A percentile compares a stretch with the other conserved stretches of the same genome.
Conservation (phyloP, 1,139 yeast species). For the Hansenula sp. region DNA sequence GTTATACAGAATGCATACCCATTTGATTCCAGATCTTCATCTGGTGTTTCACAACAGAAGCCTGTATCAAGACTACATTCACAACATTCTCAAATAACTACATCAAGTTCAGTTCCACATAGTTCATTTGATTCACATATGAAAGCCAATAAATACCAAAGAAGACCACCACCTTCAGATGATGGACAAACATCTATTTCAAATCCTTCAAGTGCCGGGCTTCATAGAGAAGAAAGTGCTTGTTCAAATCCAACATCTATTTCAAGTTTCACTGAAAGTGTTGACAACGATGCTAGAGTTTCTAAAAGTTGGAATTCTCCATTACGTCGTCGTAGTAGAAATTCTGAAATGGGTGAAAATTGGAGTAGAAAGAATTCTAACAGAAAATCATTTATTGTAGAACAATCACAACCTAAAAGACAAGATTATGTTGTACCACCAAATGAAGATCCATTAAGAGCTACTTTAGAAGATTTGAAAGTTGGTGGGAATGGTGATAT, state of each 20-base stretch:
- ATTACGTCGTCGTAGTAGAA: constrained; percentile 26
- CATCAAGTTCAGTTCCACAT: neutral
- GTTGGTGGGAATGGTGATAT: constrained; percentile 61
- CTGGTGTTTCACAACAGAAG: constrained; percentile 10
- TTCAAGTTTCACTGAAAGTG: constrained; percentile 26
- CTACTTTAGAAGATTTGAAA: constrained; percentile 61
- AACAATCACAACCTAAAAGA: constrained; percentile 3
- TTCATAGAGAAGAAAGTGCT: constrained; percentile 22
- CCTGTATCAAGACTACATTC: constrained; percentile 7
- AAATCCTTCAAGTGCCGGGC: constrained; percentile 12
- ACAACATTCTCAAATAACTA: constrained; percentile 2
- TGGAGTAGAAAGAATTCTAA: constrained; percentile 7
- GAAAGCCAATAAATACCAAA: constrained; percentile 9
- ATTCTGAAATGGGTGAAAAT: constrained; percentile 14
- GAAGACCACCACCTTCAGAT: constrained; percentile 31
- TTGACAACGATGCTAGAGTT: constrained; percentile 23
- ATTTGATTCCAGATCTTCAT: constrained; percentile 7
- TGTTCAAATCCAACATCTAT: constrained; percentile 49
- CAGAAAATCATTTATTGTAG: constrained; percentile 20
- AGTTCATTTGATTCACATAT: no score
- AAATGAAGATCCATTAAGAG: constrained; percentile 44
- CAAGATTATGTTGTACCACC: constrained; percentile 9
- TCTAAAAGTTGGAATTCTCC: constrained; percentile 54
- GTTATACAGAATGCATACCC: neutral
- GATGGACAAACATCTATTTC: constrained; percentile 24